Evolutionary conservation across 768 basidiomycete species (phyloP).

Genomic region (Hypholoma sublateritium): DNA sequence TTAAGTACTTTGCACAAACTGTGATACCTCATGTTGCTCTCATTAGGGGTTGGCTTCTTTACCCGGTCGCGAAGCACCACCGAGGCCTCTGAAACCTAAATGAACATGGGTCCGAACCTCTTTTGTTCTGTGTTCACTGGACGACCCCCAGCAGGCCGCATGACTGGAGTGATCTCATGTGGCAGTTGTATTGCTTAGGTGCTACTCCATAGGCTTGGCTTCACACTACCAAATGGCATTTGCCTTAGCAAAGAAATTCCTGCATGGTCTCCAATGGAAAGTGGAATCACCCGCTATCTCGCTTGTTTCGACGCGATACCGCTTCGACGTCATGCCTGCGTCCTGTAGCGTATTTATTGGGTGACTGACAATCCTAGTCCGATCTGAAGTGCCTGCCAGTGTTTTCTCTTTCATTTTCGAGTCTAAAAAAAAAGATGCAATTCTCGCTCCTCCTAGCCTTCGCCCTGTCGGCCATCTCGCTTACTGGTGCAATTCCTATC

Average conservation of each 20-base stretch:
- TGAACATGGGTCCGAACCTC: neutral
- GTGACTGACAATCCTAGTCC: neutral
- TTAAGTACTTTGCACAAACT: no score
- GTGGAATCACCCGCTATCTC: neutral
- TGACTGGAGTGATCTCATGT: neutral
- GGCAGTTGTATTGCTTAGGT: neutral
- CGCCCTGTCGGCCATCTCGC: conserved; percentile 22
- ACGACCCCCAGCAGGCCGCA: neutral
- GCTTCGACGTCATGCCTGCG: neutral
- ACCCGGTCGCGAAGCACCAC: no score
- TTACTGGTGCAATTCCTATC: conserved; percentile 30
- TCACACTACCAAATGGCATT: conserved; percentile 1
- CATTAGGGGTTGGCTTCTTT: no score
- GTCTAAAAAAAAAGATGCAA: neutral
- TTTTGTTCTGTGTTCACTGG: neutral
- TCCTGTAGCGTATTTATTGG: neutral
- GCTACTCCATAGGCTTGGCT: neutral
- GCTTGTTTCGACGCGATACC: neutral
- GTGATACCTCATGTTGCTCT: no score
- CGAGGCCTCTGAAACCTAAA: neutral
- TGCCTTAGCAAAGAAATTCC: neutral
- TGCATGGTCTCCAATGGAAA: neutral
- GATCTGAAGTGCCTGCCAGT: neutral
- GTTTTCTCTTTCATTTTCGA: neutral
- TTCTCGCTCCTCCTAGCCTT: conserved; percentile 13